Evolutionary conservation across 2,329 filamentous ascomycete species (phyloP).

Genomic region (Aspergillus sp.): DNA sequence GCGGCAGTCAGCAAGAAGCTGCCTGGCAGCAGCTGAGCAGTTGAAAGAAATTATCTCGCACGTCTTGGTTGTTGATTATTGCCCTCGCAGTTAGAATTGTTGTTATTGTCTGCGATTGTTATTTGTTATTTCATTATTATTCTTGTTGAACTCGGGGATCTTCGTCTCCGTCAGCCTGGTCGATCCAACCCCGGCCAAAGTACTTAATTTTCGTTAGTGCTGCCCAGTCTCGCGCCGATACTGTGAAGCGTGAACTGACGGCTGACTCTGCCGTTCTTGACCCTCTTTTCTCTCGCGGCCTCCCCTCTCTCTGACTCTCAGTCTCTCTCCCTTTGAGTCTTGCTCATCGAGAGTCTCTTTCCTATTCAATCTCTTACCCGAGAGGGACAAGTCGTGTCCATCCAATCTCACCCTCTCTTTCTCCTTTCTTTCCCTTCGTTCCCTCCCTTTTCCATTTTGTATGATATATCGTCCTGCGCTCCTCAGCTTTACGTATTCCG

Average conservation of each 20-base stretch:
- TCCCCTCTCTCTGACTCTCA: not conserved
- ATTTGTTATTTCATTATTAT: not conserved
- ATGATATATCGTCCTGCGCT: constrained; percentile 1
- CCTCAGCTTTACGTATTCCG: constrained; percentile 5
- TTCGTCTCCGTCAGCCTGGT: constrained; percentile 5
- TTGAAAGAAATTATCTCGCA: too few relatives aligned
- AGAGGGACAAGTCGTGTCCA: constrained; percentile 4
- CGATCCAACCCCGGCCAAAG: constrained; percentile 6
- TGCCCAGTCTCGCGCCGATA: not conserved
- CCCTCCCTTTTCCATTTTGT: not conserved
- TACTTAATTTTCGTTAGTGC: constrained; percentile 9
- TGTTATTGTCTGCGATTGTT: too few relatives aligned
- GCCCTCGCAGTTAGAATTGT: too few relatives aligned
- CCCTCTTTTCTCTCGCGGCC: constrained; percentile 8
- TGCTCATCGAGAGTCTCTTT: constrained; percentile 6
- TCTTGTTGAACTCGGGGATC: not conserved
- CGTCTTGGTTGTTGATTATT: too few relatives aligned
- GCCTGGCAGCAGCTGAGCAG: too few relatives aligned
- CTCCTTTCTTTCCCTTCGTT: not conserved
- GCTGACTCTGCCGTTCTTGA: constrained; percentile 12
- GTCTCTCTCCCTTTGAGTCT: not conserved
- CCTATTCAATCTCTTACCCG: constrained; percentile 3
- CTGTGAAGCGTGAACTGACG: not conserved
- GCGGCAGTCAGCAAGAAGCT: too few relatives aligned
- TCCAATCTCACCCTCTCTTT: not conserved